Evolutionary conservation across 352 stramenopile genomes (phyloP).

Genomic region (Hyaloperonospora brassicae): DNA sequence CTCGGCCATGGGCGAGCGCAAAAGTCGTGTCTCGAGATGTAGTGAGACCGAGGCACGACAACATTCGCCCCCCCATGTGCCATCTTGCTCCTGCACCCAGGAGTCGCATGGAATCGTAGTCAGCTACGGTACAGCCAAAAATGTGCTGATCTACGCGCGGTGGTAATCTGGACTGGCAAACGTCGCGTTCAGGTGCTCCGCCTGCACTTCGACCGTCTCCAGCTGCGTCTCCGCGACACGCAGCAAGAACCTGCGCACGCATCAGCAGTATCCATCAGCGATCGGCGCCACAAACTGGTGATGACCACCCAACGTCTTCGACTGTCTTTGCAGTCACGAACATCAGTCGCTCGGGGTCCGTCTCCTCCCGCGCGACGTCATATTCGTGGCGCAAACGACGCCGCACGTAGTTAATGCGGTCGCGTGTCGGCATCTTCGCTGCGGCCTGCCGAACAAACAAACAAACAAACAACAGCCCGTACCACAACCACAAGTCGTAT

Average conservation of each 20-base stretch:
- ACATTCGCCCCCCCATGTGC: no score
- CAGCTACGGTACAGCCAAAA: neutral
- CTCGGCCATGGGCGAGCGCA: no score
- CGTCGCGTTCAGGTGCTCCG: constrained; percentile 43
- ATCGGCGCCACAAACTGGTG: no score
- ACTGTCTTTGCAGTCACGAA: constrained; percentile 14
- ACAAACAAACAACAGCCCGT: no score
- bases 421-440: constrained; percentile 55
- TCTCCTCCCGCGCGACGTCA: constrained; percentile 52
- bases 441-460: constrained; percentile 29
- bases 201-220: constrained; percentile 67
- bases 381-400: constrained; percentile 63
- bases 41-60: no score
- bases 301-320: no score
- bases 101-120: no score
- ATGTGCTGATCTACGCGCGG: constrained; percentile 9
- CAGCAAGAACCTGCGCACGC: constrained; percentile 39
- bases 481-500: no score
- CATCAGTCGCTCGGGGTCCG: constrained; percentile 44
- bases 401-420: constrained; percentile 58
- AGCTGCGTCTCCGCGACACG: constrained; percentile 69
- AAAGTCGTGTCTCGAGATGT: no score
- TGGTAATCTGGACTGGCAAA: constrained; percentile 70
- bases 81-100: no score
- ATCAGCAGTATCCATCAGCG: constrained; percentile 1